These are phyloP conservation scores for Spergularia marina DNA, from an alignment of 148 eudicot genomes.

Conservation along the genomic window DNA sequence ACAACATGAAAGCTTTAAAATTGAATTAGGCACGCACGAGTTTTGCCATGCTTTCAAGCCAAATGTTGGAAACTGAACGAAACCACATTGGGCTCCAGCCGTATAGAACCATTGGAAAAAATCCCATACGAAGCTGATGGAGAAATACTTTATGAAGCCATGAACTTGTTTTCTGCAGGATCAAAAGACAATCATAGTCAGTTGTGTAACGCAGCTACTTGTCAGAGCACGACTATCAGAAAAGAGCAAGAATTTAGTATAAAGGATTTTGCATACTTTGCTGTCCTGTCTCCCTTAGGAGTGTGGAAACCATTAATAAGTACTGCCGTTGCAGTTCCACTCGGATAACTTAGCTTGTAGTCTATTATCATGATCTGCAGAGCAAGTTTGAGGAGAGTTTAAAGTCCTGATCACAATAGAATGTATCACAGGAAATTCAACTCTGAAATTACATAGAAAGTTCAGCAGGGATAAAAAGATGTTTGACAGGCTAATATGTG, in stretches of 20 bases:
- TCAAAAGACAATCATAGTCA: background rate
- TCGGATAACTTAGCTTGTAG: slow-evolving; percentile 73
- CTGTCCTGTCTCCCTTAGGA: slow-evolving; percentile 63
- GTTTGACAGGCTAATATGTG: background rate
- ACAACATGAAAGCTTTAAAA: background rate
- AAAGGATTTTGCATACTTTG: slow-evolving; percentile 44
- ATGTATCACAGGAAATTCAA: background rate
- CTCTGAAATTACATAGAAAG: background rate
- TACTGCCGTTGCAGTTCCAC: slow-evolving; percentile 91
- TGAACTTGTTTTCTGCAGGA: slow-evolving; percentile 71
- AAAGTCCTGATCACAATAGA: background rate
- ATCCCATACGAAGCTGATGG: slow-evolving; percentile 72
- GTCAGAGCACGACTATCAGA: slow-evolving; percentile 4
- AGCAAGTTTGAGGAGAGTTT: background rate
- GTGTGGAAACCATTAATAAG: slow-evolving; percentile 92
- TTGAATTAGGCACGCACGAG: slow-evolving; percentile 40
- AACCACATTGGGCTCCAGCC: slow-evolving; percentile 64
- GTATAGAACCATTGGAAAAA: slow-evolving; percentile 81
- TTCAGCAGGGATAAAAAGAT: background rate
- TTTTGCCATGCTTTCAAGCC: slow-evolving; percentile 73
- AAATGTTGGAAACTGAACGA: slow-evolving; percentile 69
- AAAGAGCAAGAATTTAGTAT: background rate
- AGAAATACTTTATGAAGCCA: slow-evolving; percentile 63
- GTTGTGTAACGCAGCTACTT: background rate
- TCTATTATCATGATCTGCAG: slow-evolving; percentile 77